phyloP scores from a whole-genome alignment of 805 yeast genomes.

The Wickerhamiella allomyrinae region DNA sequence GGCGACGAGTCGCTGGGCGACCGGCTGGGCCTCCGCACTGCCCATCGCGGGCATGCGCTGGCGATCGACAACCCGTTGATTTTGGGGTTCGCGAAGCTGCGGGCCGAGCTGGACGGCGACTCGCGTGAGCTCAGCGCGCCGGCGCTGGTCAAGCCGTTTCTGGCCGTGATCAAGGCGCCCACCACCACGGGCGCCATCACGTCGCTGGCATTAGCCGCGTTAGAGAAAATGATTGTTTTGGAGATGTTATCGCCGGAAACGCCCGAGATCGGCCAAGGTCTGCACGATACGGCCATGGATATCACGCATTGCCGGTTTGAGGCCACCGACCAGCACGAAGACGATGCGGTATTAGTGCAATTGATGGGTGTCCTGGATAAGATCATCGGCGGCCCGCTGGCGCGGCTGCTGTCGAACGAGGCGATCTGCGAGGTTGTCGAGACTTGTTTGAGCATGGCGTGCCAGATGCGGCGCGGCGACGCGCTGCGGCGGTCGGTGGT shows the following conservation, averaged over 20 bases:
- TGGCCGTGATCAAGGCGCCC: constrained; percentile 69
- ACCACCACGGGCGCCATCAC: constrained; percentile 80
- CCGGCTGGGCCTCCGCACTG: constrained; percentile 4
- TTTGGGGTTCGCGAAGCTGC: constrained; percentile 64
- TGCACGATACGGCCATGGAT: constrained; percentile 56
- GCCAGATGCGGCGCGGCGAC: constrained; percentile 83
- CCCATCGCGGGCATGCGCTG: constrained; percentile 11
- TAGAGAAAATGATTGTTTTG: constrained; percentile 59
- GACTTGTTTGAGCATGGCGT: constrained; percentile 80
- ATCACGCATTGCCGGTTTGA: constrained; percentile 91
- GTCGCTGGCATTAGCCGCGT: constrained; percentile 58
- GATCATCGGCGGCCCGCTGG: constrained; percentile 49
- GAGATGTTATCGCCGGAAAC: constrained; percentile 46
- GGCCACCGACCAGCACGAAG: constrained; percentile 82
- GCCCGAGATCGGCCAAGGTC: constrained; percentile 39
- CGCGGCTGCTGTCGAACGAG: constrained; percentile 60
- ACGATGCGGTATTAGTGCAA: constrained; percentile 78
- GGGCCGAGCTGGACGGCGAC: constrained; percentile 43
- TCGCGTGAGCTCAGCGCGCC: constrained; percentile 41
- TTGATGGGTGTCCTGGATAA: constrained; percentile 62
- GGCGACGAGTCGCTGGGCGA: constrained; percentile 20
- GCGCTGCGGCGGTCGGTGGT: constrained; percentile 78
- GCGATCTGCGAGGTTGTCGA: constrained; percentile 79
- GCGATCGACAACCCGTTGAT: constrained; percentile 45
- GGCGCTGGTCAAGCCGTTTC: constrained; percentile 73